Evolutionary conservation across 2,329 filamentous ascomycete species (phyloP).

Genomic region (Myriosclerotinia curreyana): DNA sequence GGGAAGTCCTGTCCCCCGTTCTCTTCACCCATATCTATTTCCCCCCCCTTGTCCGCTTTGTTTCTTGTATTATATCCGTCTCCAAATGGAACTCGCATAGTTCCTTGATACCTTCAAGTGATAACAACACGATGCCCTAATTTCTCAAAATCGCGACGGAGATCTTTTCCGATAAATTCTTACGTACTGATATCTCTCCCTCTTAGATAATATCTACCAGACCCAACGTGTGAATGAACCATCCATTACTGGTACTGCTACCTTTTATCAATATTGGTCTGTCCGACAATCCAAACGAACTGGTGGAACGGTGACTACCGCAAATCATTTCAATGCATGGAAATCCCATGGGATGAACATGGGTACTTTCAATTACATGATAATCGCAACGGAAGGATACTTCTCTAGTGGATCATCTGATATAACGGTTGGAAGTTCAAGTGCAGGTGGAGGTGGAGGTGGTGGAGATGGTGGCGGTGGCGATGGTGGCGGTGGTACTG

Average conservation of each 20-base stretch:
- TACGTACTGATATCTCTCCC: neutral
- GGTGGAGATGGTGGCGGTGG: too few species aligned
- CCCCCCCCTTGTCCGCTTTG: too few species aligned
- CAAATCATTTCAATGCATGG: slow-evolving; percentile 55
- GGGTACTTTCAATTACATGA: slow-evolving; percentile 50
- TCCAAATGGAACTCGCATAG: too few species aligned
- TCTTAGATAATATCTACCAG: slow-evolving; percentile 41
- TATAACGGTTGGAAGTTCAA: slow-evolving; percentile 23
- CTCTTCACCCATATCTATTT: too few species aligned
- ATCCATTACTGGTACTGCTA: slow-evolving; percentile 50
- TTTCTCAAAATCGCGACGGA: neutral
- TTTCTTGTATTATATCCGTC: too few species aligned
- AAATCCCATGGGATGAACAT: slow-evolving; percentile 46
- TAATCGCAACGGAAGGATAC: slow-evolving; percentile 41
- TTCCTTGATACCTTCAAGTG: too few species aligned
- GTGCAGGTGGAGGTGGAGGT: neutral
- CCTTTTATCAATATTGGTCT: slow-evolving; percentile 54
- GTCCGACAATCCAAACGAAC: slow-evolving; percentile 50
- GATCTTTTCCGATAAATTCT: too few species aligned
- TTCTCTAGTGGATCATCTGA: slow-evolving; percentile 22
- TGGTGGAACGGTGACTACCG: slow-evolving; percentile 49
- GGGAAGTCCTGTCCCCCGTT: too few species aligned
- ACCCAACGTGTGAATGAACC: slow-evolving; percentile 41
- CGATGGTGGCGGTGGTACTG: neutral
- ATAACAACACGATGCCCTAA: neutral